Percentiles rank a stretch among this genome's conserved stretches.
Evolutionary conservation across 2,329 filamentous ascomycete genomes (phyloP).

Genomic region (Chaetomiaceae sp.): DNA sequence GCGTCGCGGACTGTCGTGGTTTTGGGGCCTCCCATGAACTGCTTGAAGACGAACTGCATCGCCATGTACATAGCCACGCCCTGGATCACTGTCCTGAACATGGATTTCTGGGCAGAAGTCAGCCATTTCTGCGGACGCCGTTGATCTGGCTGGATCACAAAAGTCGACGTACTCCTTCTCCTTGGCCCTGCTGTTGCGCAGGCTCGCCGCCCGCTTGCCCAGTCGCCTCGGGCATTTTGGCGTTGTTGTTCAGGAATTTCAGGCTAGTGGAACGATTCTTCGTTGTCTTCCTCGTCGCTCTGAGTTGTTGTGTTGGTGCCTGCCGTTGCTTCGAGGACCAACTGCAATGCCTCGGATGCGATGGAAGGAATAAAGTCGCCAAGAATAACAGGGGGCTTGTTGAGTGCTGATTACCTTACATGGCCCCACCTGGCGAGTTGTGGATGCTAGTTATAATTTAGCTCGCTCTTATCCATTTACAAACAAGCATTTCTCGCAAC

Average conservation of each 20-base stretch:
- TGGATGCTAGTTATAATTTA: too few relatives aligned
- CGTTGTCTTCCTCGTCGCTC: neutral
- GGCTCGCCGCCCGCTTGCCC: slow-evolving; percentile 30
- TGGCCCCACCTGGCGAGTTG: too few relatives aligned
- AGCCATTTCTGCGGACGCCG: neutral
- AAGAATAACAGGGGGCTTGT: too few relatives aligned
- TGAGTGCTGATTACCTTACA: too few relatives aligned
- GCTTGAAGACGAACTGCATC: slow-evolving; percentile 55
- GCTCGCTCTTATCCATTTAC: too few relatives aligned
- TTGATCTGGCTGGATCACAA: neutral
- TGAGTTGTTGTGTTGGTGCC: neutral
- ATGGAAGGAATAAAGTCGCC: too few relatives aligned
- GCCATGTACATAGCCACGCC: slow-evolving; percentile 55
- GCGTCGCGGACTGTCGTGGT: slow-evolving; percentile 45
- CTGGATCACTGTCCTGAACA: slow-evolving; percentile 47
- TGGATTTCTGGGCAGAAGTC: slow-evolving; percentile 28
- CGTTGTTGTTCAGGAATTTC: neutral
- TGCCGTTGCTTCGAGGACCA: neutral
- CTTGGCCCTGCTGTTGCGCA: slow-evolving; percentile 29
- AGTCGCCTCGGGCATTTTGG: slow-evolving; percentile 34
- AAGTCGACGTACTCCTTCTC: slow-evolving; percentile 32
- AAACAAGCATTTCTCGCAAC: too few relatives aligned
- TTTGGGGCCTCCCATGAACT: slow-evolving; percentile 46
- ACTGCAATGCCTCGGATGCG: too few relatives aligned
- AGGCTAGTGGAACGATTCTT: neutral